These are phyloP conservation scores for Didymosphaeria variabile DNA, from an alignment of 2,329 filamentous ascomycete species.

Conservation along the genomic window DNA sequence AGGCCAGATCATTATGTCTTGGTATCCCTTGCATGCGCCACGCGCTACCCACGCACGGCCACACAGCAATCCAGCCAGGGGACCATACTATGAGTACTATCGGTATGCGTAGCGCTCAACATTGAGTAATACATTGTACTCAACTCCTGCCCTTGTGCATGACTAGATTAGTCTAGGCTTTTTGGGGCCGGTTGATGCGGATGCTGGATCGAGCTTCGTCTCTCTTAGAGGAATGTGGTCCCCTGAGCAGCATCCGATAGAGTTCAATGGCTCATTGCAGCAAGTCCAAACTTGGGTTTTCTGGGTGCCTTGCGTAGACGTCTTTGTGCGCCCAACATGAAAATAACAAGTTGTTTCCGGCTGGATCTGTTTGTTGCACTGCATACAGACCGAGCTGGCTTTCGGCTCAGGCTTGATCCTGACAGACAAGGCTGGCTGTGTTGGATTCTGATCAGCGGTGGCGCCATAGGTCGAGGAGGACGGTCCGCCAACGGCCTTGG, in stretches of 20 bases:
- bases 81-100: neutral
- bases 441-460: neutral
- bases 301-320: neutral
- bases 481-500: neutral
- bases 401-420: slow-evolving; percentile 1
- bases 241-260: neutral
- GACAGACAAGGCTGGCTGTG: neutral
- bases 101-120: neutral
- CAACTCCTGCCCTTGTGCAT: neutral
- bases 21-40: neutral
- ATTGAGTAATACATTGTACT: neutral
- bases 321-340: neutral
- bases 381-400: neutral
- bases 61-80: neutral
- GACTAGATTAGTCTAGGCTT: slow-evolving; percentile 2
- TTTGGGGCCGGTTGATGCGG: neutral
- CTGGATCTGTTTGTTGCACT: neutral
- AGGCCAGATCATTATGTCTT: neutral
- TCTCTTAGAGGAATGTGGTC: neutral
- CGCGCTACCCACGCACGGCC: neutral
- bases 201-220: neutral
- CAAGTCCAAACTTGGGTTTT: neutral
- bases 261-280: neutral
- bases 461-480: neutral
- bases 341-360: neutral